Evolutionary conservation across 129 eudicot genomes (phyloP).

Genomic region (Saposhnikovia divaricata): DNA sequence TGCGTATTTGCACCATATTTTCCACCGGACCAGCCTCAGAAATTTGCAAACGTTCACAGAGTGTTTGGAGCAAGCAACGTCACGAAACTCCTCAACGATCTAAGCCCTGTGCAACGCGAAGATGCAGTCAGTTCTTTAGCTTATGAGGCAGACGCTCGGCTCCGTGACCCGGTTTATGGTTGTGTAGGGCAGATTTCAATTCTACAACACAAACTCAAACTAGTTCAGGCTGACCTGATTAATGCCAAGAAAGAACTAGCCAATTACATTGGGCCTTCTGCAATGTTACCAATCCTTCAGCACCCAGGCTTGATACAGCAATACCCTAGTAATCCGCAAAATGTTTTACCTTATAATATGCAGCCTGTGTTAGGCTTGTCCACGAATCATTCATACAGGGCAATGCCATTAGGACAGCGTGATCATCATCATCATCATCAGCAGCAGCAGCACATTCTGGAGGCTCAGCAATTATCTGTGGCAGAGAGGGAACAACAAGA

Average conservation of each 20-base stretch:
- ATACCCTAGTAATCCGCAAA: background rate
- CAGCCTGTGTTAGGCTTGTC: conserved; percentile 43
- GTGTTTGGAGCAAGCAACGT: conserved; percentile 90
- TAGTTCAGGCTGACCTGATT: conserved; percentile 46
- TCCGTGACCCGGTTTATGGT: conserved; percentile 81
- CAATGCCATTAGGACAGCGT: conserved; percentile 23
- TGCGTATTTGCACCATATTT: conserved; percentile 88
- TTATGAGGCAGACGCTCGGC: conserved; percentile 74
- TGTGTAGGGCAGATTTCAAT: conserved; percentile 71
- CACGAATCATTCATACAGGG: conserved; percentile 18
- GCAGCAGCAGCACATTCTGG: conserved; percentile 43
- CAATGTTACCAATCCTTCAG: conserved; percentile 45
- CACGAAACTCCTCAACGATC: conserved; percentile 61
- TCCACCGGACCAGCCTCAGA: conserved; percentile 77
- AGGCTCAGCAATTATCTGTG: conserved; percentile 36
- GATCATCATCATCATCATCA: conserved; percentile 21
- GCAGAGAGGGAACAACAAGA: conserved; percentile 41
- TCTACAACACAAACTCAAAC: conserved; percentile 59
- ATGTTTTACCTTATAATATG: conserved; percentile 43
- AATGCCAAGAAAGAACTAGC: conserved; percentile 60
- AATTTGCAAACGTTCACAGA: conserved; percentile 69
- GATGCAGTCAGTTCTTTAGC: conserved; percentile 80
- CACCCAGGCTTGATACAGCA: conserved; percentile 42
- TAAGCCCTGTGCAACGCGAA: conserved; percentile 50
- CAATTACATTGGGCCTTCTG: conserved; percentile 57